Evolutionary conservation across 371 early-diverging fungal species (phyloP).

Genomic region (Smittium mucronatum): DNA sequence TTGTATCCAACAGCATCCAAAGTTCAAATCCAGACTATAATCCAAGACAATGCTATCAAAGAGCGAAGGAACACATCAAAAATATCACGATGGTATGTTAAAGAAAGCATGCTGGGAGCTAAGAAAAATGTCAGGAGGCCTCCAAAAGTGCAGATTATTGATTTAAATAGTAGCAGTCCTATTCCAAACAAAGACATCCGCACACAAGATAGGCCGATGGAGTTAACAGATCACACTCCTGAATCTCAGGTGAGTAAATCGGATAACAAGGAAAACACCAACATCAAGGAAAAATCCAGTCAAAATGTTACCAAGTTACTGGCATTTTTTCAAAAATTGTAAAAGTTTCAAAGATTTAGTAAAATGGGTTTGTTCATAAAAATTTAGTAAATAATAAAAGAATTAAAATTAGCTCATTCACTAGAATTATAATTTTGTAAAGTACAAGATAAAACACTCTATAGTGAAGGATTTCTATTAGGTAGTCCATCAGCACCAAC

Average conservation of each 20-base stretch:
- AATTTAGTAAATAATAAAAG: too few species aligned
- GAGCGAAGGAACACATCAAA: background rate
- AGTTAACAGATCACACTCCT: background rate
- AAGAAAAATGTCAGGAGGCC: background rate
- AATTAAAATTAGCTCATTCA: too few species aligned
- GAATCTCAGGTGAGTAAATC: too few species aligned
- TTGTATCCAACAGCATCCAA: conserved; percentile 8
- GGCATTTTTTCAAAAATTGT: background rate
- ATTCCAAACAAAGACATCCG: background rate
- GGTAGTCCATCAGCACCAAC: background rate
- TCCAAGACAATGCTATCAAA: conserved; percentile 11
- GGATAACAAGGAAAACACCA: too few species aligned
- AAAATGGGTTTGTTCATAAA: too few species aligned
- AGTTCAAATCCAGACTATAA: conserved; percentile 9
- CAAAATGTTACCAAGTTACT: background rate
- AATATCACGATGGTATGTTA: conserved; percentile 1
- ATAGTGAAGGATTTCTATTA: background rate
- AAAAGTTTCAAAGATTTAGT: too few species aligned
- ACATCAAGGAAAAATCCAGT: background rate
- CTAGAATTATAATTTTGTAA: too few species aligned
- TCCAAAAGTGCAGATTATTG: background rate
- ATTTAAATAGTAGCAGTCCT: background rate
- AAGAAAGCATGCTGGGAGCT: background rate
- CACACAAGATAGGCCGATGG: background rate
- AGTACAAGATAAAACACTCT: too few species aligned